Conservation (phyloP, 2,329 filamentous ascomycete genomes). For the Sclerotinia minor region DNA sequence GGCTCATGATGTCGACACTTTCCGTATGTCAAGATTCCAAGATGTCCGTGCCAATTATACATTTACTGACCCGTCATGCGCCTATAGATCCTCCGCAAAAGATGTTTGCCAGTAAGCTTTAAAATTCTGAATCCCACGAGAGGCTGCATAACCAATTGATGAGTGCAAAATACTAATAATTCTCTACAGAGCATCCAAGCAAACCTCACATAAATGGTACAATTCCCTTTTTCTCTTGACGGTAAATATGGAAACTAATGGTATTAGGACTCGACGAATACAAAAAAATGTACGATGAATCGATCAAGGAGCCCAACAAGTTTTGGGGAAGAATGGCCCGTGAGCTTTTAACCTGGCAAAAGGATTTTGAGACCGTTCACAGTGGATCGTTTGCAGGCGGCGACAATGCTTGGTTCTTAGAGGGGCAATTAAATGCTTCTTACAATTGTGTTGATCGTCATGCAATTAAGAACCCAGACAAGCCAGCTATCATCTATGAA, state of each 20-base stretch:
- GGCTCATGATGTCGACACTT: slow-evolving; percentile 76
- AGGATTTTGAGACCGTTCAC: slow-evolving; percentile 87
- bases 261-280: slow-evolving; percentile 63
- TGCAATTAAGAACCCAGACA: slow-evolving; percentile 90
- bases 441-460: slow-evolving; percentile 98
- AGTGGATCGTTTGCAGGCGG: slow-evolving; percentile 74
- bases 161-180: slow-evolving; percentile 38
- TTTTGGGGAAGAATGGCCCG: slow-evolving; percentile 89
- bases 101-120: slow-evolving; percentile 65
- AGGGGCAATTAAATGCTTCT: slow-evolving; percentile 90
- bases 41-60: slow-evolving; percentile 15
- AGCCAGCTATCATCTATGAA: slow-evolving; percentile 97
- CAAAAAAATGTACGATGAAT: slow-evolving; percentile 72
- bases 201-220: slow-evolving; percentile 67
- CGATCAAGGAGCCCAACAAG: slow-evolving; percentile 81
- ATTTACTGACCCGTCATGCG: slow-evolving; percentile 31
- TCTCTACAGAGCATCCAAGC: slow-evolving; percentile 61
- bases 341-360: slow-evolving; percentile 86
- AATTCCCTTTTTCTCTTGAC: slow-evolving; percentile 38
- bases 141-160: slow-evolving; percentile 1
- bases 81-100: slow-evolving; percentile 60
- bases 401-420: slow-evolving; percentile 91
- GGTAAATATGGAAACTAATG: slow-evolving; percentile 11
- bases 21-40: slow-evolving; percentile 51
- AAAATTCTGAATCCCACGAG: slow-evolving; percentile 10